Base-by-base conservation (phyloP, 257 asterid species). In the Solanum stenotomum region DNA sequence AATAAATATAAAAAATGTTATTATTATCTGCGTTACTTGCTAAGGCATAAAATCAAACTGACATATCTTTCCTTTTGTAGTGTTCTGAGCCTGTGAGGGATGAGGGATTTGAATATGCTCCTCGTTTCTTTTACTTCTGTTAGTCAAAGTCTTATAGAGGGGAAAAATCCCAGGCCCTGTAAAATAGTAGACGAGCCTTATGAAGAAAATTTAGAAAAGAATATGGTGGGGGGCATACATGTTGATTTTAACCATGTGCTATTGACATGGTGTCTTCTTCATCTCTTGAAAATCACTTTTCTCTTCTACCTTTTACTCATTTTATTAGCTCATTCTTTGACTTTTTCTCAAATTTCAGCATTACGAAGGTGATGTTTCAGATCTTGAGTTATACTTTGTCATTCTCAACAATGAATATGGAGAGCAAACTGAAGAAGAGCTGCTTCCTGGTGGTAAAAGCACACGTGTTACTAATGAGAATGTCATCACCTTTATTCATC, bases 341-440 rank as follows among this genome's bases (percentile, higher is more conserved):
- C 65, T 77, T 10, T 87, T 83, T 88, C 88, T 90, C 87, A 85
- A 42, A 90, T 87, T 90, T 90, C 98, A 97, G 99, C 98, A 90
- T 87, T 96, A 95, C 83, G 87, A 89, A 67, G 98, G 96, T 90
- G 94, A 97, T 88, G 90, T 94, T 72, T 94, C 99, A 8, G 94
- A 91, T 89, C 92, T 96, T 87, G 99, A 97, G 87, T 89, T 97
- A 92, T 97, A 96, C 91, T 97, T 97, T 88, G 99, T 96, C 72
- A 94, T 97, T 87, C 90, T 93, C 85, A 96, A 96, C 89, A 95
- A 95, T 89, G 99, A 97, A 88, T 97, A 97, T 88, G 99, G 99
- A 85, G 98, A 96, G 96, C 98, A 94, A 93, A 92, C 92, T 87
- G 99, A 97, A 92, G 99, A 97, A 86, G 99, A 97, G 90, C 93